Percentiles rank a stretch among this genome's conserved stretches.
Conservation (phyloP, 257 asterid genomes). For the Vinca minor region DNA sequence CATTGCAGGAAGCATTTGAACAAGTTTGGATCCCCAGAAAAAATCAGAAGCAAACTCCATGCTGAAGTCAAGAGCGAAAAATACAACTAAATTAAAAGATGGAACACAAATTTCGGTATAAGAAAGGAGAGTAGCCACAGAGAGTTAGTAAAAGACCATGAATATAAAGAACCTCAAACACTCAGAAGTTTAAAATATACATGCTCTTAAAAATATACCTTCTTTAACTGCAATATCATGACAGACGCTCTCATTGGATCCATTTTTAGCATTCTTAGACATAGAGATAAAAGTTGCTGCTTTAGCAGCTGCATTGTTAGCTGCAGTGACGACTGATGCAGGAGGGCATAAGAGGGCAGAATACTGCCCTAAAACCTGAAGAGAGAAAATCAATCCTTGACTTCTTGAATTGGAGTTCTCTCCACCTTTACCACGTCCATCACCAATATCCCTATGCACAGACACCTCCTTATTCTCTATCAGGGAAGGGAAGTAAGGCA, state of each 20-base stretch:
- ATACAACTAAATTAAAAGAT: too few relatives aligned
- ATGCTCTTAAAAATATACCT: background rate
- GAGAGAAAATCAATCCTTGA: constrained; percentile 10
- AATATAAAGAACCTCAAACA: background rate
- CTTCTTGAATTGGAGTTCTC: constrained; percentile 1
- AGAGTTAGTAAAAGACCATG: too few relatives aligned
- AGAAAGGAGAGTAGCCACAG: too few relatives aligned
- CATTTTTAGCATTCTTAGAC: constrained; percentile 3
- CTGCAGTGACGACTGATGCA: constrained; percentile 5
- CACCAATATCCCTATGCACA: background rate
- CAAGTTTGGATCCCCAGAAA: background rate
- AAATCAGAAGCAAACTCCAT: background rate
- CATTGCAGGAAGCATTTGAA: too few relatives aligned
- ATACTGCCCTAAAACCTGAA: constrained; percentile 13
- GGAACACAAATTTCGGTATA: background rate
- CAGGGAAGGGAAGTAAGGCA: background rate
- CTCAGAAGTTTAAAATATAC: background rate
- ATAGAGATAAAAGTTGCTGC: constrained; percentile 8
- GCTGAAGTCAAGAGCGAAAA: background rate
- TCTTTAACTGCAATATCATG: constrained; percentile 4
- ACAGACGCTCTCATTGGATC: background rate
- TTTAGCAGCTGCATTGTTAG: constrained; percentile 18
- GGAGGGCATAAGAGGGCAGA: constrained; percentile 12
- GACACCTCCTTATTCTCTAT: background rate
- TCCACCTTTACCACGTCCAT: background rate